phyloP scores from a whole-genome alignment of 257 asterid species.

The Nicotiana tabacum region DNA sequence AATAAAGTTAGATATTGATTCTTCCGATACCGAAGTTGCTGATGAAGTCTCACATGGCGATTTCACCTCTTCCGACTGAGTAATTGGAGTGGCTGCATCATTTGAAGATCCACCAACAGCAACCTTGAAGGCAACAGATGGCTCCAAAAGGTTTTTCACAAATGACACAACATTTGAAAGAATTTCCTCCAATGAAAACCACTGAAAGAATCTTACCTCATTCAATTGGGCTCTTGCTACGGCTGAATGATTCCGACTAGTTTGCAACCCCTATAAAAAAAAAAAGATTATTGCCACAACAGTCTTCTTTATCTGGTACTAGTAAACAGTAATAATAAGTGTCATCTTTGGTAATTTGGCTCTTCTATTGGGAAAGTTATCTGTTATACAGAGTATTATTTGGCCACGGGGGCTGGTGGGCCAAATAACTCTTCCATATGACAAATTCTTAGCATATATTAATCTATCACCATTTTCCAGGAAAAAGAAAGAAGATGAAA shows the following conservation, averaged over 20 bases:
- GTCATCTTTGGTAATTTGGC: background rate
- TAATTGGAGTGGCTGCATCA: slow-evolving; percentile 32
- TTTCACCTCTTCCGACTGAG: slow-evolving; percentile 37
- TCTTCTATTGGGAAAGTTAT: background rate
- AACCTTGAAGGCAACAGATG: slow-evolving; percentile 54
- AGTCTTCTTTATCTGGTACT: background rate
- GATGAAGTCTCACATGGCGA: slow-evolving; percentile 34
- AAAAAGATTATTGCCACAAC: slow-evolving; percentile 11
- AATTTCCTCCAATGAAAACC: slow-evolving; percentile 23
- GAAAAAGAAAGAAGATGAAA: background rate
- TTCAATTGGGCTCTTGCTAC: slow-evolving; percentile 51
- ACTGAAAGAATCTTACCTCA: slow-evolving; percentile 43
- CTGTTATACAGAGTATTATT: background rate
- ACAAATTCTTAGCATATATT: background rate
- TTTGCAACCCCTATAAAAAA: slow-evolving; percentile 40
- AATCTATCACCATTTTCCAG: slow-evolving; percentile 2
- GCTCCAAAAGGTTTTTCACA: slow-evolving; percentile 25
- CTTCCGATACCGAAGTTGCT: slow-evolving; percentile 53
- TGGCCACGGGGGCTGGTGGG: background rate
- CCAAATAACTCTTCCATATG: background rate
- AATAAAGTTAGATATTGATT: slow-evolving; percentile 57
- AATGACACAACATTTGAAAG: slow-evolving; percentile 25
- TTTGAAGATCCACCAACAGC: slow-evolving; percentile 50
- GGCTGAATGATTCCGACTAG: slow-evolving; percentile 44
- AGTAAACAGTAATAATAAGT: background rate